A percentile compares a stretch with the other conserved stretches of the same genome.
Evolutionary conservation across 306 rosid genomes (phyloP).

Genomic region (Sindora glabra): DNA sequence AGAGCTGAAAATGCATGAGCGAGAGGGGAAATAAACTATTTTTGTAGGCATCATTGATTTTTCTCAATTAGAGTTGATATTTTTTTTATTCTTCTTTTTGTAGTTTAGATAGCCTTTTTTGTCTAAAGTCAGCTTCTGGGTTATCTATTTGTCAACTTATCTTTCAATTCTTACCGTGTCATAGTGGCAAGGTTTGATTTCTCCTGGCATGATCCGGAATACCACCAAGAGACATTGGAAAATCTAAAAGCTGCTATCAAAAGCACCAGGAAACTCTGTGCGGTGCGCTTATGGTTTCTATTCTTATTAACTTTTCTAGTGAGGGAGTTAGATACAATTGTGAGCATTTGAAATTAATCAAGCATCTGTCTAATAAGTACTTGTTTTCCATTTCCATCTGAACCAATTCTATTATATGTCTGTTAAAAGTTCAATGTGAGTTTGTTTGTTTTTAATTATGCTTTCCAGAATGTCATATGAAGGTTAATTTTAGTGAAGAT

Average conservation of each 20-base stretch:
- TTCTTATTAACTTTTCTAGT: not conserved
- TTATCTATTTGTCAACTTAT: not conserved
- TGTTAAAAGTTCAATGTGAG: not conserved
- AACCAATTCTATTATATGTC: not conserved
- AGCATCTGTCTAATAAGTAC: not conserved
- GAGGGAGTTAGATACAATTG: too few relatives aligned
- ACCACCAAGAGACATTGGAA: constrained; percentile 78
- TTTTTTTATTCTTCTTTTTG: not conserved
- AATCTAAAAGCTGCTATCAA: constrained; percentile 61
- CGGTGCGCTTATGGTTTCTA: constrained; percentile 32
- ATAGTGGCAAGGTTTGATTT: constrained; percentile 83
- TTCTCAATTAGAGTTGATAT: not conserved
- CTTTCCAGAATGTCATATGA: not conserved
- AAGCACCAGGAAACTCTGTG: constrained; percentile 62
- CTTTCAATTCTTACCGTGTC: constrained; percentile 12
- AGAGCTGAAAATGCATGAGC: too few relatives aligned
- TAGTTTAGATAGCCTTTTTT: not conserved
- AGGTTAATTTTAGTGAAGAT: not conserved
- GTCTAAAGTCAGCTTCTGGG: not conserved
- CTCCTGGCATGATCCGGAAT: constrained; percentile 73
- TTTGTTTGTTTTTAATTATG: constrained; percentile 5
- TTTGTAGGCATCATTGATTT: too few relatives aligned
- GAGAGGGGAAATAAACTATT: too few relatives aligned
- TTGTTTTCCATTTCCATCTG: not conserved
- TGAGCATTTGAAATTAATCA: too few relatives aligned